These are phyloP conservation scores for Euryodendron excelsum DNA, from an alignment of 148 eudicot genomes.

Conservation along the genomic window DNA sequence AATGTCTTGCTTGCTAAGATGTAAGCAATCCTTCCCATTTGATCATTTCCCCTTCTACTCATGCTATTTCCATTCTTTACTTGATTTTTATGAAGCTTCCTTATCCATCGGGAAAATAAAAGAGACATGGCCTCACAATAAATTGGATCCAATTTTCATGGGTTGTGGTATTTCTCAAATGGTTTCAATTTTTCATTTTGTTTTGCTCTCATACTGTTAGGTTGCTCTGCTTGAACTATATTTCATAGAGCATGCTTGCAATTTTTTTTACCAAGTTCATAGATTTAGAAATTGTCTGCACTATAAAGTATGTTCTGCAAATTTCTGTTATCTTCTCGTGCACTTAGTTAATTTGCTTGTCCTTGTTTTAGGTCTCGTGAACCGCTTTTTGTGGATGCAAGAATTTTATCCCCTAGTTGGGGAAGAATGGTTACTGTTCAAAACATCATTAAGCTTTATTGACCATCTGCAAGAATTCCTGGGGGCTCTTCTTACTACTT, in stretches of 20 bases:
- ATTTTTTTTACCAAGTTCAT: not conserved
- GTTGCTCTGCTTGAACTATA: not conserved
- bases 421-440: conserved; percentile 64
- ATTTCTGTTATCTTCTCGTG: not conserved
- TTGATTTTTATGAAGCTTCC: not conserved
- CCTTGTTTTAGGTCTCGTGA: conserved; percentile 56
- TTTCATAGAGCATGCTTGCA: not conserved
- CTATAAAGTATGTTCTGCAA: not conserved
- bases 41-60: not conserved
- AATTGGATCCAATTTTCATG: not conserved
- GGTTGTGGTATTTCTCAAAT: not conserved
- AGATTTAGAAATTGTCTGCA: not conserved
- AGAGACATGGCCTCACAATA: not conserved
- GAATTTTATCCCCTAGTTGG: conserved; percentile 53
- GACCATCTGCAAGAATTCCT: conserved; percentile 92
- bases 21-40: not conserved
- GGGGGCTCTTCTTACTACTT: conserved; percentile 65
- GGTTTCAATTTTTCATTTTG: not conserved
- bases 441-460: conserved; percentile 82
- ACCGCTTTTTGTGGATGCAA: conserved; percentile 90
- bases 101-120: not conserved
- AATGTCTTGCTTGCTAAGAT: not conserved
- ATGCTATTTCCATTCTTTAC: not conserved
- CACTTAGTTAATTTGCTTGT: not conserved
- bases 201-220: no score